Evolutionary conservation across 2,329 filamentous ascomycete genomes (phyloP), one percentile per base, ranked within the genome.

Genomic region (Daldinia eschscholtzii): DNA sequence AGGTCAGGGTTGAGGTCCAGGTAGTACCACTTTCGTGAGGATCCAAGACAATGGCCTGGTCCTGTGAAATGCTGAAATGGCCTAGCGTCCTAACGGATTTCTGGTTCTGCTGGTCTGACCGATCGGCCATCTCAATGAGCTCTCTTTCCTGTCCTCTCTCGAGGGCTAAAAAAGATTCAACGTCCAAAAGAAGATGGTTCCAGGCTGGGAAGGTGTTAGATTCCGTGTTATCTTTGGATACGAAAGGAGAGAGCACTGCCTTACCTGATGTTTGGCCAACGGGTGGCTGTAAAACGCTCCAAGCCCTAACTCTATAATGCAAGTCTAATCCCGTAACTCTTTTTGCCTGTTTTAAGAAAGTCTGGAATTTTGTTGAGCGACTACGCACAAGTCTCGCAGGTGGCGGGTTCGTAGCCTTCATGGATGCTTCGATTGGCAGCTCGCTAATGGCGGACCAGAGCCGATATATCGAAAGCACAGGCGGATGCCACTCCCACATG

Each of bases 391-490:
- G 81, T 57, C 88, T 86, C 4, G 89, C 84, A 0, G 94, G 89
- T 4, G 87, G 82, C 15, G 87, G 87, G 41, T 87, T 85, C 61
- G 82, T 86, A 10, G 89, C 87, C 74, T 90, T 89, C 63, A 91
- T 80, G 1, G 85, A 81, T 74, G 90, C 86, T 41, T 88, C 83
- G 56, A 87, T 83, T 5, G 85, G 83, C 23, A 88, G 80, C 1
- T 87, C 86, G 71, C 85, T 89, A 58, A 85, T 81, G 18, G 86
- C 82, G 2, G 88, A 88, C 78, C 90, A 91, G 1, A 98, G 84
- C 72, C 95, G 93, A 76, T 97, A 89, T 67, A 98, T 85, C 1
- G 90, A 93, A 78, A 98, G 93, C 48, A 97, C 85, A 0, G 93
- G 93, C 4, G 94, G 96, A 75, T 94, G 89, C 44, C 93, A 84